phyloP scores from a whole-genome alignment of 202 grass and related monocot species.

The Panicum hallii region DNA sequence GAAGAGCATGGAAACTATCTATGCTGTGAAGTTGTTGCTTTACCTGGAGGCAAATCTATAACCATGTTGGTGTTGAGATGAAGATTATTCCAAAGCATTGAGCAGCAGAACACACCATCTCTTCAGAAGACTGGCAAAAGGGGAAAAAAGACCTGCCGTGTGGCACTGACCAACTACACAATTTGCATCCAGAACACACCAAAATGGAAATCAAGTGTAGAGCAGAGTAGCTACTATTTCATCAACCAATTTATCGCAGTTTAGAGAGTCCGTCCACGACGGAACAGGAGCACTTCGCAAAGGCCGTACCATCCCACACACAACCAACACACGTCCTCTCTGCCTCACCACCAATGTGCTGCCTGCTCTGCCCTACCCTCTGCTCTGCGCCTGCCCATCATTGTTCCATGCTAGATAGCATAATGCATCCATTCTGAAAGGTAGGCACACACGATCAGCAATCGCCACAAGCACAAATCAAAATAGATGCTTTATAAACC shows the following conservation, averaged over 20 bases:
- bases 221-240: background rate
- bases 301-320: background rate
- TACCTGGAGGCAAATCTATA: conserved; percentile 12
- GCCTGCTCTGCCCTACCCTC: background rate
- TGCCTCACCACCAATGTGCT: background rate
- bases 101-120: background rate
- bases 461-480: background rate
- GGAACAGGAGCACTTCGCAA: background rate
- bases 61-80: background rate
- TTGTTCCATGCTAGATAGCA: background rate
- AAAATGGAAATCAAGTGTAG: too few species aligned
- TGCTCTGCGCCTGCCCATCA: background rate
- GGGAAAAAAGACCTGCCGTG: background rate
- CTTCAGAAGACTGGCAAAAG: too few species aligned
- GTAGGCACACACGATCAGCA: background rate
- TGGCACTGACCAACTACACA: background rate
- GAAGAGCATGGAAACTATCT: too few species aligned
- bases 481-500: background rate
- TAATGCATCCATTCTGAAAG: background rate
- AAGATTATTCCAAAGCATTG: background rate
- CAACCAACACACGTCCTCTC: background rate
- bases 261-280: background rate
- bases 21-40: background rate
- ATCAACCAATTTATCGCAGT: too few species aligned
- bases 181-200: background rate